These are phyloP conservation scores for Phytophthora europaea DNA, from an alignment of 352 stramenopile genomes.

Conservation along the genomic window DNA sequence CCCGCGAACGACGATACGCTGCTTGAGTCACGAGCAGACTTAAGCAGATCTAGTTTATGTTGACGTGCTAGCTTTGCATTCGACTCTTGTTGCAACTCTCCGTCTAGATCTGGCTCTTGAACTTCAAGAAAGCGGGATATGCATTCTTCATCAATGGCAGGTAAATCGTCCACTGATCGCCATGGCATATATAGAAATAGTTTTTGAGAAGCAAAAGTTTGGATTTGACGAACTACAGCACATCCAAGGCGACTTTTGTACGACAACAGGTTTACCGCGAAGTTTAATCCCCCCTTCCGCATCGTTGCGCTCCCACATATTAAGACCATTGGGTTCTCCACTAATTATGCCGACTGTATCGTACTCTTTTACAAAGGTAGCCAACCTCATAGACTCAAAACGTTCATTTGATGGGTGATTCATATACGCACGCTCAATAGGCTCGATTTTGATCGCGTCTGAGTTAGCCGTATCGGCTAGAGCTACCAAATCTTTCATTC, in stretches of 20 bases:
- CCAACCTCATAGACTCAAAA: conserved; percentile 3
- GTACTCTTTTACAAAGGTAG: conserved; percentile 1
- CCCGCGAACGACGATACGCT: no score
- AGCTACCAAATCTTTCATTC: not conserved
- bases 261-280: no score
- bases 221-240: no score
- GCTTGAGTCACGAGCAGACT: no score
- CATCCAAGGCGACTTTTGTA: no score
- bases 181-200: not conserved
- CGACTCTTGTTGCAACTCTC: no score
- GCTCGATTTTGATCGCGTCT: not conserved
- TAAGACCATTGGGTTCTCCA: not conserved
- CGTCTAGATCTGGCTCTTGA: no score
- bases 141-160: conserved; percentile 5
- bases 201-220: no score
- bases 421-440: conserved; percentile 4
- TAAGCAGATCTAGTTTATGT: no score
- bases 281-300: conserved; percentile 1
- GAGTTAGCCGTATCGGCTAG: not conserved
- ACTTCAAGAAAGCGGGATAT: no score
- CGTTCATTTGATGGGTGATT: not conserved
- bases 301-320: not conserved
- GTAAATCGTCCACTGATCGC: not conserved
- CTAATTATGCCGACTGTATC: not conserved
- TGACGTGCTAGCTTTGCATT: no score